Base-by-base conservation (phyloP, 2,329 filamentous ascomycete species). In the Beauveria asiatica region DNA sequence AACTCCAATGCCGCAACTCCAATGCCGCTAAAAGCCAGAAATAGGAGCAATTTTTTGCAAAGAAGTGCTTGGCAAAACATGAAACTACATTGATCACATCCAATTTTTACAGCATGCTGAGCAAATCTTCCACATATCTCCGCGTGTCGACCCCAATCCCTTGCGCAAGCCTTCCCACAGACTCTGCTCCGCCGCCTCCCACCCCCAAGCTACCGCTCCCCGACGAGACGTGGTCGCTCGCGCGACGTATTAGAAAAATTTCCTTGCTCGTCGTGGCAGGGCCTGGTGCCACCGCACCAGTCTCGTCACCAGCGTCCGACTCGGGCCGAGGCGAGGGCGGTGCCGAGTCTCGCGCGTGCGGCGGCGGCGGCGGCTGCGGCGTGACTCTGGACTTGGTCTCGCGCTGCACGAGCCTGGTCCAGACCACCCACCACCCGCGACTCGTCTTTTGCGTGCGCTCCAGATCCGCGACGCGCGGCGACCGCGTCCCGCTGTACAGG, bases 81-180 rank as follows among this genome's bases (percentile, higher is more conserved):
- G 33, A 13, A 37, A 37, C 33, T 2, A 37, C 33, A 37, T 37
- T 37, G 1, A 37, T 37, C 33, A 37, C 11, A 6, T 37, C 1
- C 33, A 25, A n/a, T n/a, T 16, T 19, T 64, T 62, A 74, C 37
- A 75, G 62, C 68, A 91, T 70, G 67, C 80, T 89, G 70, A 92
- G 74, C 60, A 92, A 70, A 1, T 84, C 85, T 70, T 92, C 88
- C 4, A 92, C 83, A 71, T 92, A 92, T 69, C 81, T 82, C 70
- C 85, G 81, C 33, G 88, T 90, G 75, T 92, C 89, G 39, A 92
- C 80, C 0, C 89, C 89, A 64, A 92, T 90, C 0, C 88, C 89
- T 67, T 89, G 85, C 0, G 83, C 84, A 64, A 91, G 71, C 59
- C 81, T 80, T 21, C 79, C 81, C 1, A 85, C 82, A 3, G 53